Base-by-base conservation (phyloP, 192 early-diverging fungal species). In the Linnemannia exigua region DNA sequence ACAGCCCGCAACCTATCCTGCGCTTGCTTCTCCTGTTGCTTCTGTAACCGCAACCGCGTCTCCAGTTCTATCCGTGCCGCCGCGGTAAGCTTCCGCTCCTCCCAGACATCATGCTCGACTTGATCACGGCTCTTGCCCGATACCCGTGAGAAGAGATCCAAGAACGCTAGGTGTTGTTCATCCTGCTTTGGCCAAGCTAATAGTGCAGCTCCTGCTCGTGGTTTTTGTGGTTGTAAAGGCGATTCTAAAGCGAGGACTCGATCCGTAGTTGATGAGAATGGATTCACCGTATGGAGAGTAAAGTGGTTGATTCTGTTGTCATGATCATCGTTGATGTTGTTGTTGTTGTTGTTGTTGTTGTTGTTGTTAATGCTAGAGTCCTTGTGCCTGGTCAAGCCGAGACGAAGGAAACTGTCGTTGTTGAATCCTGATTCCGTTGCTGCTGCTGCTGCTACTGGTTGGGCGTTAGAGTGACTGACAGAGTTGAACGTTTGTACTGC, bases 61-160 rank as follows among this genome's bases (percentile, higher is more conserved):
- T 61, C 58, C 25, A 61, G 20, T 11, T 61, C 58, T 25, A 14
- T 28, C 12, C 58, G n/a, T 11, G 58, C 58, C 28, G 28, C 28
- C 4, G 22, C 22, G 1, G 28, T 63, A 31, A 11, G 25, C 14
- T 12, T 63, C 12, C 28, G 58, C 1, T 63, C 58, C 58, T 63
- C 28, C 58, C 58, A 31, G 28, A 51, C 22, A 5, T 66, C 33
- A 17, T 6, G 6, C 17, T 67, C 71, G 0, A 67, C 41, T 48
- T 81, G 35, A 20, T 61, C 67, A 12, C 35, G 35, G n/a, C 68
- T 72, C 52, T 82, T 82, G 36, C 70, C 70, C 7, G 81, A 73
- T 6, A 82, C 70, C 9, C 71, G 38, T 3, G 81, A 48, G 17
- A 75, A 70, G 50, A 82, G 25, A 6, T 66, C 75, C 19, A 82